Percentiles rank a stretch among this genome's conserved stretches.
Conservation (phyloP, 148 eudicot species). For the Amaranthus palmeri region DNA sequence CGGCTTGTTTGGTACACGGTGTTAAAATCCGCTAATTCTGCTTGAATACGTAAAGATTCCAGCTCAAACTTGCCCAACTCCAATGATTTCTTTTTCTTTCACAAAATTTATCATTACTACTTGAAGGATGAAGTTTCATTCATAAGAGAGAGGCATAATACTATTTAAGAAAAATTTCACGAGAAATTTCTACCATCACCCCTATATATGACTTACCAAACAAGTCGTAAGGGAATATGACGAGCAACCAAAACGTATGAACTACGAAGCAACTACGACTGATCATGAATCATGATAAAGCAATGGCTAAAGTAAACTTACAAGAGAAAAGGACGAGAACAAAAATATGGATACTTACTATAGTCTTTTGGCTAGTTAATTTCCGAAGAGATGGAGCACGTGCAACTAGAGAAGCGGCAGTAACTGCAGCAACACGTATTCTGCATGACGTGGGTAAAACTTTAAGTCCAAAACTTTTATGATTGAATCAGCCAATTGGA, state of each 20-base stretch:
- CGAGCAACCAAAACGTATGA: no score
- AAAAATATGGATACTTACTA: conserved; percentile 41
- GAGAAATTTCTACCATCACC: no score
- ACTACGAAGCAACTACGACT: no score
- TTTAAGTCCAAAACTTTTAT: conserved; percentile 1
- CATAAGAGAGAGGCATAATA: neutral
- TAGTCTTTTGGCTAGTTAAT: conserved; percentile 52
- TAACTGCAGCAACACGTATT: conserved; percentile 98
- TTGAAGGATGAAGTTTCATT: no score
- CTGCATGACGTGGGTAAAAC: conserved; percentile 39
- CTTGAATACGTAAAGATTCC: no score
- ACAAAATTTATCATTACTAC: neutral
- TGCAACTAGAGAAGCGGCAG: conserved; percentile 88
- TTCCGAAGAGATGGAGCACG: conserved; percentile 81
- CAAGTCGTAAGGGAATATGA: no score
- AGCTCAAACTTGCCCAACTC: no score
- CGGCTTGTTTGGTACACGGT: neutral
- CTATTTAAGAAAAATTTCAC: neutral
- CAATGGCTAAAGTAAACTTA: no score
- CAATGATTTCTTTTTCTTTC: neutral
- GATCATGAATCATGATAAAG: no score
- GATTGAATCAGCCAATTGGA: neutral
- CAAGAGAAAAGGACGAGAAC: no score
- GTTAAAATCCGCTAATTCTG: neutral
- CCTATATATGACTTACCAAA: no score